A percentile compares a stretch with the other conserved stretches of the same genome.
These are phyloP conservation scores for Tubosaeta sp. DNA, from an alignment of 768 basidiomycete species.

Conservation along the genomic window DNA sequence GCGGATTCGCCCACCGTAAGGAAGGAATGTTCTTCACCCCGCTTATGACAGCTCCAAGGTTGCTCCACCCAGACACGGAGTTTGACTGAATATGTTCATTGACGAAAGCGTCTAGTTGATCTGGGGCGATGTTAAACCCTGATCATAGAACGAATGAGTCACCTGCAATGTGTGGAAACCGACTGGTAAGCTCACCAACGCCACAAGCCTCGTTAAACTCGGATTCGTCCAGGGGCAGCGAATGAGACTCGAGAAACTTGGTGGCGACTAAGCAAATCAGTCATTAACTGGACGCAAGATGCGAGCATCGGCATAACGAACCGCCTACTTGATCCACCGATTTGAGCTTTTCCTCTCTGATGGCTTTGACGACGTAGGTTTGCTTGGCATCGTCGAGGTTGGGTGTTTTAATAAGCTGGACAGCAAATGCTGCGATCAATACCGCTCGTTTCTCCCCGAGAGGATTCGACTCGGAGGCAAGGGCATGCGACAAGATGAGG, in stretches of 20 bases:
- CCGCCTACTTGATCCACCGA: conserved; percentile 84
- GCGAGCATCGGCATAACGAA: conserved; percentile 33
- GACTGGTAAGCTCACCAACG: conserved; percentile 58
- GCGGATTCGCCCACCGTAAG: conserved; percentile 77
- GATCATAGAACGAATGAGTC: conserved; percentile 3
- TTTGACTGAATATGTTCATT: conserved; percentile 54
- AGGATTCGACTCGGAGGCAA: conserved; percentile 32
- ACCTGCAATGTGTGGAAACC: neutral
- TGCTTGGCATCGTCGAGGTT: conserved; percentile 49
- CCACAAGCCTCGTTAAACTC: conserved; percentile 81
- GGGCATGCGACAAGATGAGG: conserved; percentile 56
- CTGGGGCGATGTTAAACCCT: conserved; percentile 78
- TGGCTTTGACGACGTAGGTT: conserved; percentile 59
- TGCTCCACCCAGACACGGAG: conserved; percentile 65
- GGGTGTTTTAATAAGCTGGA: conserved; percentile 52
- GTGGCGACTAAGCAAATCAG: conserved; percentile 41
- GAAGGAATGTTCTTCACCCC: conserved; percentile 56
- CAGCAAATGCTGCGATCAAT: conserved; percentile 63
- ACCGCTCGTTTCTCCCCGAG: conserved; percentile 77
- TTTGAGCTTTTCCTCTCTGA: conserved; percentile 71
- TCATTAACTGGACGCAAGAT: neutral
- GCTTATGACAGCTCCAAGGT: conserved; percentile 63
- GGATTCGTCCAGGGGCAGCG: conserved; percentile 55
- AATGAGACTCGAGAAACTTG: conserved; percentile 65
- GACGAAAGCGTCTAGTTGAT: conserved; percentile 56